Evolutionary conservation across 225 moss, liverwort and hornwort species (phyloP), one percentile per base, ranked within the genome.

Genomic region (Antitrichia curtipendula): DNA sequence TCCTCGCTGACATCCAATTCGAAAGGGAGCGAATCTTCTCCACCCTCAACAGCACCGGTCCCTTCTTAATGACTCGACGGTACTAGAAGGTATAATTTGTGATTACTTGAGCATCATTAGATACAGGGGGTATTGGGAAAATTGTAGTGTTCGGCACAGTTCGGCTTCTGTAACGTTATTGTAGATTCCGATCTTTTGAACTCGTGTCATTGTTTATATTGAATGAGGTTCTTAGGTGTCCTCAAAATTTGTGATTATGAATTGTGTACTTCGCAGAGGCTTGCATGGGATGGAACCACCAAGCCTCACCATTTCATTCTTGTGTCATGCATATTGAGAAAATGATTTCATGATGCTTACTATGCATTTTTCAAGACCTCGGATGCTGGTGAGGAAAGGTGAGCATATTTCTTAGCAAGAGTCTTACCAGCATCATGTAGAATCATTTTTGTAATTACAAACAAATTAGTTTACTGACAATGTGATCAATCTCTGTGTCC

Each of bases 211-310:
- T 88, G 75, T 91, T 89, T 78, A 80, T 81, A 90, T 78, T 78
- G 73, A 86, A 84, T 87, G 74, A 90, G 87, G 38, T 78, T 80
- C 65, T 16, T 83, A 79, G 89, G 38, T 80, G 73, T 78, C 79
- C 86, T 88, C 85, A 83, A 85, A 82, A 20, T 40, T 47, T 90
- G 90, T 87, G 73, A 90, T 87, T 87, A 88, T 81, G 49, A 86
- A 82, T 40, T 88, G 38, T 84, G 81, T 81, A 82, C 50, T 86
- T 85, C 47, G 90, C 82, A 75, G 76, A 93, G 88, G 75, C 80
- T 79, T 88, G 65, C 53, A 20, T 66, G 61, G 14, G 80, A 66
- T 80, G 52, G 63, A 88, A 34, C 32, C 82, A 60, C 34, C 17
- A 43, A 71, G 68, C 47, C 64, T 79, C 72, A 50, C 70, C 41